A percentile compares a stretch with the other conserved stretches of the same genome.
Evolutionary conservation across 2,329 filamentous ascomycete species (phyloP).

Genomic region (Colletotrichum chlorophyti): DNA sequence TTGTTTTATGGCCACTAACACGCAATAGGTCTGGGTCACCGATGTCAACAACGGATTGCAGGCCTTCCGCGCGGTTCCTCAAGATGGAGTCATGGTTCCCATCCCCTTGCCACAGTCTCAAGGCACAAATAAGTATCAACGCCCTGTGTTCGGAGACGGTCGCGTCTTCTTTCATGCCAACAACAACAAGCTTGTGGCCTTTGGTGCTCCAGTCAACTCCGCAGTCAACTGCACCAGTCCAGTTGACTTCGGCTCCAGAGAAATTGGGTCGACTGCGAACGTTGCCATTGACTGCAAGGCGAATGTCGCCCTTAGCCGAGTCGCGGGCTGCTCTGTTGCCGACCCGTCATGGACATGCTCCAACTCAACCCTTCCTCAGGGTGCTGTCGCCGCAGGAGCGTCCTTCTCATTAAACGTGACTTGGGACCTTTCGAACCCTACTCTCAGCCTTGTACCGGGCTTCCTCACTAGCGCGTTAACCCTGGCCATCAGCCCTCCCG

Average conservation of each 20-base stretch:
- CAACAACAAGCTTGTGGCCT: conserved; percentile 39
- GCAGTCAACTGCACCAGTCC: conserved; percentile 47
- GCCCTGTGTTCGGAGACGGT: conserved; percentile 48
- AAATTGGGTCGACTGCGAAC: conserved; percentile 39
- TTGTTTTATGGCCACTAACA: neutral
- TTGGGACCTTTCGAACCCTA: conserved; percentile 42
- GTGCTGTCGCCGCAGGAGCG: conserved; percentile 40
- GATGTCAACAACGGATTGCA: conserved; percentile 45
- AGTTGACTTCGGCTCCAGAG: conserved; percentile 45
- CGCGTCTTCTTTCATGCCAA: conserved; percentile 42
- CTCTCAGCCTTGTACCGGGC: conserved; percentile 40
- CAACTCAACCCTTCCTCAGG: conserved; percentile 45
- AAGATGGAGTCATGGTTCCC: conserved; percentile 41
- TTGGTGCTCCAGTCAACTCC: conserved; percentile 48
- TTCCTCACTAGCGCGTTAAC: conserved; percentile 43
- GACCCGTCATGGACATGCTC: conserved; percentile 43
- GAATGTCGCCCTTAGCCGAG: conserved; percentile 42
- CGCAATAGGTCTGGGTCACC: conserved; percentile 42
- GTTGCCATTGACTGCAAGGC: conserved; percentile 44
- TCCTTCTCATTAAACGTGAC: conserved; percentile 48
- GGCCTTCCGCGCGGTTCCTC: conserved; percentile 47
- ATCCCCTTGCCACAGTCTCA: conserved; percentile 44
- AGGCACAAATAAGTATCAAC: conserved; percentile 45
- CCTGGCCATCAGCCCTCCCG: conserved; percentile 43
- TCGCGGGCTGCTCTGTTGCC: conserved; percentile 43